These are phyloP conservation scores for Marasmius oreades DNA, from an alignment of 1,284 basidiomycete genomes.

Conservation along the genomic window DNA sequence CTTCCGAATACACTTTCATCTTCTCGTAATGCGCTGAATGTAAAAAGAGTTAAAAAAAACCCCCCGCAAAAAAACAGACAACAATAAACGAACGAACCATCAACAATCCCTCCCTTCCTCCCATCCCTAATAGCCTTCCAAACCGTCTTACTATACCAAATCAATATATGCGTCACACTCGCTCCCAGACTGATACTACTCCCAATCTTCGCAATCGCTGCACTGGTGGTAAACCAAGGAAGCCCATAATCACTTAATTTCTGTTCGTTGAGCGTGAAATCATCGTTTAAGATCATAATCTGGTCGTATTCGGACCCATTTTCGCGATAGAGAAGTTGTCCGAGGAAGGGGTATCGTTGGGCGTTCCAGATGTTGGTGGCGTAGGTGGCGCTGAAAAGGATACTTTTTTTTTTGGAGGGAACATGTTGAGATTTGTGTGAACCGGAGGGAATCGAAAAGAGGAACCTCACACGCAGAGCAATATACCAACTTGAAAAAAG, in stretches of 20 bases:
- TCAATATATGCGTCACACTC: constrained; percentile 42
- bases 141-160: constrained; percentile 52
- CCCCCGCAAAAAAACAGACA: neutral
- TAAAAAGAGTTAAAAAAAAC: too few relatives aligned
- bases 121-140: constrained; percentile 31
- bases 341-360: constrained; percentile 47
- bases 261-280: constrained; percentile 39
- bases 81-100: neutral
- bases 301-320: constrained; percentile 33
- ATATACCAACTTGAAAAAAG: constrained; percentile 29
- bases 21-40: constrained; percentile 46
- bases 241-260: constrained; percentile 39
- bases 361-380: constrained; percentile 38
- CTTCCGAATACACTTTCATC: constrained; percentile 59
- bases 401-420: constrained; percentile 16
- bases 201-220: constrained; percentile 38
- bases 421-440: neutral
- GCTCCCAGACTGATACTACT: constrained; percentile 38
- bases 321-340: constrained; percentile 33
- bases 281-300: constrained; percentile 28
- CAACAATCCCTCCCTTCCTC: constrained; percentile 37
- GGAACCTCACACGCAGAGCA: constrained; percentile 36
- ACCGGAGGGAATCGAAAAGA: neutral
- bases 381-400: constrained; percentile 31
- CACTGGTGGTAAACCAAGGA: constrained; percentile 40